These are phyloP conservation scores for Phanerochaete sordida DNA, from an alignment of 768 basidiomycete species.

Conservation along the genomic window DNA sequence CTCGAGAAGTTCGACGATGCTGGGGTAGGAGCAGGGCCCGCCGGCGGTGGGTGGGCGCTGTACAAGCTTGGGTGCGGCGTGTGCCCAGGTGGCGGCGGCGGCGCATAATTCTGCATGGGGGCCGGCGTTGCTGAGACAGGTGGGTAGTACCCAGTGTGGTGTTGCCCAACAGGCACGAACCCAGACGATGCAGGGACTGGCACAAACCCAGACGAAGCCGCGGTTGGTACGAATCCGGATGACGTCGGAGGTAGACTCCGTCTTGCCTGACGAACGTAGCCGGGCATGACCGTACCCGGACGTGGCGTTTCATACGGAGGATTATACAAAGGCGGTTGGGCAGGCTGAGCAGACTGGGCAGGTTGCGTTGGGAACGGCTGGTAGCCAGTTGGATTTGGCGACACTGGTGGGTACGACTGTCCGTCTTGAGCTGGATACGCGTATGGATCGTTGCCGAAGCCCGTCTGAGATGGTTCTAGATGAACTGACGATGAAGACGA, in stretches of 20 bases:
- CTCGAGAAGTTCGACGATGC: constrained; percentile 20
- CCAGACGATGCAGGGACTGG: constrained; percentile 40
- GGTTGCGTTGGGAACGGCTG: constrained; percentile 18
- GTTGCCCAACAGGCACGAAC: constrained; percentile 18
- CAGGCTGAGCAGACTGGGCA: constrained; percentile 28
- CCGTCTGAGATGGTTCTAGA: background rate
- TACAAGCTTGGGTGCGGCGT: background rate
- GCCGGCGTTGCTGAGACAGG: constrained; percentile 6
- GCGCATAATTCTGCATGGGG: background rate
- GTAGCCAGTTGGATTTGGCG: constrained; percentile 1
- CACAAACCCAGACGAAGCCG: constrained; percentile 62
- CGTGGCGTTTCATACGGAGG: constrained; percentile 40
- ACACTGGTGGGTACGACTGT: constrained; percentile 4
- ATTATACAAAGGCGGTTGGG: constrained; percentile 39
- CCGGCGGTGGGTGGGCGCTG: background rate
- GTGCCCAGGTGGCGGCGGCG: constrained; percentile 16
- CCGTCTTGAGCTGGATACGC: constrained; percentile 3
- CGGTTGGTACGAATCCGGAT: constrained; percentile 68
- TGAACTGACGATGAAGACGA: constrained; percentile 28
- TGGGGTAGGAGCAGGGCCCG: constrained; percentile 12
- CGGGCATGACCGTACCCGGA: constrained; percentile 30
- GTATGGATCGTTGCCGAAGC: background rate
- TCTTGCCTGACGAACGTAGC: constrained; percentile 46
- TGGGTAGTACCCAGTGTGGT: constrained; percentile 3
- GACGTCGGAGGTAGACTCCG: constrained; percentile 65